These are phyloP conservation scores for Neurospora crassa DNA, from an alignment of 2,329 filamentous ascomycete species.

Conservation along the genomic window DNA sequence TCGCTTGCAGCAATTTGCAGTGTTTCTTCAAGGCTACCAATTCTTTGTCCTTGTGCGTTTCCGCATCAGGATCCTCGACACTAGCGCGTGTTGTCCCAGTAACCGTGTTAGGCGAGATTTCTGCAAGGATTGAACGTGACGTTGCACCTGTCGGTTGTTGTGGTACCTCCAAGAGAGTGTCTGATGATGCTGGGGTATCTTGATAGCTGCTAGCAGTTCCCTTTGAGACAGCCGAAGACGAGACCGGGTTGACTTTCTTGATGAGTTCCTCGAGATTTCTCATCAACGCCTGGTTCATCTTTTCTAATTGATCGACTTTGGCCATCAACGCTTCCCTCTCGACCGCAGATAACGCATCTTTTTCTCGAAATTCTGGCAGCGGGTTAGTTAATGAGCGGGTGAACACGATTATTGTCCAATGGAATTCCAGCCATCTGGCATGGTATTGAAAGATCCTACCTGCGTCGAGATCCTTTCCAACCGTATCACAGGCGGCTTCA, in stretches of 20 bases:
- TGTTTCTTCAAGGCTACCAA: conserved; percentile 16
- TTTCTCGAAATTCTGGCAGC: conserved; percentile 18
- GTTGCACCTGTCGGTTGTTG: not conserved
- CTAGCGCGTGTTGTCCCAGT: not conserved
- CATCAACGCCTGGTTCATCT: conserved; percentile 33
- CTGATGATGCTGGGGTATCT: not conserved
- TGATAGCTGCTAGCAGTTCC: not conserved
- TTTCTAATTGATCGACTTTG: conserved; percentile 27
- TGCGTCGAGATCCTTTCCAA: conserved; percentile 10
- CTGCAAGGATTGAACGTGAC: conserved; percentile 8
- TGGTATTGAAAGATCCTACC: conserved; percentile 7
- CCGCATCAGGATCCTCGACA: not conserved
- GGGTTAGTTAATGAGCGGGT: not conserved
- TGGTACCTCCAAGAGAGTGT: not conserved
- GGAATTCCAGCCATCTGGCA: not conserved
- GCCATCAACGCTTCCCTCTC: conserved; percentile 26
- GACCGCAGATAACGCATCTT: conserved; percentile 18
- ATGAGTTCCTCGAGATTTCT: conserved; percentile 26
- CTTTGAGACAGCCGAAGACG: not conserved
- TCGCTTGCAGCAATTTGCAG: conserved; percentile 28
- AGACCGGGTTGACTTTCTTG: not conserved
- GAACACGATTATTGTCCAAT: not conserved
- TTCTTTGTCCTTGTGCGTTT: conserved; percentile 9
- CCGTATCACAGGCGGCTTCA: conserved; percentile 13
- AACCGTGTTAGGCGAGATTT: conserved; percentile 9